These are phyloP conservation scores for Steccherinum ochraceum DNA, from an alignment of 768 basidiomycete genomes.

Conservation along the genomic window DNA sequence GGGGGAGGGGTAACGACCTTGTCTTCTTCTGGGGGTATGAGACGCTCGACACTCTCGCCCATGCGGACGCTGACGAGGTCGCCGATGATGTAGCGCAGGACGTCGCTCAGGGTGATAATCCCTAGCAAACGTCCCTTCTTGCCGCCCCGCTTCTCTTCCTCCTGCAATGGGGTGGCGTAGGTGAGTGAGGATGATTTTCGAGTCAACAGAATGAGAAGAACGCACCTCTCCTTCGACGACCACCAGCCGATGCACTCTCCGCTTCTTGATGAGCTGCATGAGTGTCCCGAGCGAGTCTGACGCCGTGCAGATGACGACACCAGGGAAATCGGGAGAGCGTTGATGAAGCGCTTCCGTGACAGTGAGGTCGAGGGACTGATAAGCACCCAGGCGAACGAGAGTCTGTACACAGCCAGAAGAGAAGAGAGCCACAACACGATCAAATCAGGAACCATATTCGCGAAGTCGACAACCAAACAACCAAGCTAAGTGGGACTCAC, in stretches of 20 bases:
- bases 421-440: background rate
- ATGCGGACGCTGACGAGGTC: constrained; percentile 45
- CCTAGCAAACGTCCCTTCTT: constrained; percentile 81
- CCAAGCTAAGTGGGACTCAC: constrained; percentile 51
- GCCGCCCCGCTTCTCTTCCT: constrained; percentile 74
- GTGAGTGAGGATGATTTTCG: constrained; percentile 1
- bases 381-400: constrained; percentile 88
- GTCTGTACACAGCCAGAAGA: constrained; percentile 50
- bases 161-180: constrained; percentile 45
- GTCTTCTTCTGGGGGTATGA: constrained; percentile 6
- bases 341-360: constrained; percentile 89
- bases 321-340: constrained; percentile 91
- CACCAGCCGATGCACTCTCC: constrained; percentile 89
- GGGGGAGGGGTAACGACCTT: background rate
- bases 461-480: too few species aligned
- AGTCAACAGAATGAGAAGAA: background rate
- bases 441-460: background rate
- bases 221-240: constrained; percentile 88
- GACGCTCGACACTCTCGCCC: constrained; percentile 18
- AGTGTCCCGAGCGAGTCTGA: constrained; percentile 88
- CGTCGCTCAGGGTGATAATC: constrained; percentile 85
- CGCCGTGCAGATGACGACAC: constrained; percentile 93
- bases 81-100: constrained; percentile 73
- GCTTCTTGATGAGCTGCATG: constrained; percentile 86
- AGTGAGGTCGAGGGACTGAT: constrained; percentile 92